Percentiles rank a stretch among this genome's conserved stretches.
Conservation (phyloP, 2,329 filamentous ascomycete species). For the Hypoxylon sp. region DNA sequence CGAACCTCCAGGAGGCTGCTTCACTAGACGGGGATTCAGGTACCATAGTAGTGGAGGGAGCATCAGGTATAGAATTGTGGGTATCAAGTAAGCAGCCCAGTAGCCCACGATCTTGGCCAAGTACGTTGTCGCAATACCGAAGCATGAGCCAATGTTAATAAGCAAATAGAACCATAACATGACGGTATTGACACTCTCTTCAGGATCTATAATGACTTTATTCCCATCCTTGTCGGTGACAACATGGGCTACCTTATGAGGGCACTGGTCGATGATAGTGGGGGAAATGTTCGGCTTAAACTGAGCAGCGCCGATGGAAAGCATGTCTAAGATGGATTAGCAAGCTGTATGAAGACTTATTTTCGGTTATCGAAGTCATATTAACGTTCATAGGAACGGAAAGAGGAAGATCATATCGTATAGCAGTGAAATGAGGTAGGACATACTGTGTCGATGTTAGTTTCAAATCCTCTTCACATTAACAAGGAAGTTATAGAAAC, state of each 20-base stretch:
- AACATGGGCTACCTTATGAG: conserved; percentile 68
- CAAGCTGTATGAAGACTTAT: neutral
- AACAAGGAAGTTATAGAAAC: neutral
- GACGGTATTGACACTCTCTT: conserved; percentile 73
- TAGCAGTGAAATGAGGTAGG: neutral
- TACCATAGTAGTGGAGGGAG: conserved; percentile 72
- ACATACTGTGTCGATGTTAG: conserved; percentile 38
- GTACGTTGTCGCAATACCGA: conserved; percentile 66
- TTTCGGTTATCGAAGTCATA: neutral
- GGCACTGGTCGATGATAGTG: conserved; percentile 77
- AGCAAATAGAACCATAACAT: conserved; percentile 74
- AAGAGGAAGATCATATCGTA: neutral
- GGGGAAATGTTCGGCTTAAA: conserved; percentile 83
- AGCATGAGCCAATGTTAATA: conserved; percentile 68
- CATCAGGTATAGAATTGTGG: conserved; percentile 68
- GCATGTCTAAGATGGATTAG: conserved; percentile 54
- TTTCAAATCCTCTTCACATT: neutral
- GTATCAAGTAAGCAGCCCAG: conserved; percentile 63
- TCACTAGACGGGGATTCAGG: conserved; percentile 71
- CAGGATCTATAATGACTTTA: conserved; percentile 76
- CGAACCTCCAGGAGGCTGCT: conserved; percentile 74
- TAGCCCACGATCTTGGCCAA: conserved; percentile 65
- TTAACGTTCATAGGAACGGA: neutral
- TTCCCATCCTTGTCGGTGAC: conserved; percentile 69
- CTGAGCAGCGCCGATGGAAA: conserved; percentile 72